A percentile compares a stretch with the other conserved stretches of the same genome.
These are phyloP conservation scores for Ettlia oleoabundans DNA, from an alignment of 139 green algal species.

Conservation along the genomic window DNA sequence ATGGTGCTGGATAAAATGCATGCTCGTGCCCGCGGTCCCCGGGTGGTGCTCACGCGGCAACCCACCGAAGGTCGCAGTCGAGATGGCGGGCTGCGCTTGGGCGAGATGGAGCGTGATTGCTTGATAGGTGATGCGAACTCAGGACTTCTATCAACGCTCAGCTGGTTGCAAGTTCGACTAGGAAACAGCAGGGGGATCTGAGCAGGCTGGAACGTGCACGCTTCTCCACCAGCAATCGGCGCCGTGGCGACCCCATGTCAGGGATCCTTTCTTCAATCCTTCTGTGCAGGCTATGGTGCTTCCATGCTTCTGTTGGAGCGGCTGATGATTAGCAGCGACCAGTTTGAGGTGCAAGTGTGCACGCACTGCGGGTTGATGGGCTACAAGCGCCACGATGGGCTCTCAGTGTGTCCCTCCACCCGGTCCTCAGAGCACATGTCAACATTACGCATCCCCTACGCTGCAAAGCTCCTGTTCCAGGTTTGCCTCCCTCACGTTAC, in stretches of 20 bases:
- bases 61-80: constrained; percentile 94
- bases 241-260: no score
- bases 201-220: no score
- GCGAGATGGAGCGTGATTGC: constrained; percentile 99
- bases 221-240: no score
- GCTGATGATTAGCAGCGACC: constrained; percentile 96
- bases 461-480: constrained; percentile 98
- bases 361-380: constrained; percentile 93
- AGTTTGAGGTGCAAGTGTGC: constrained; percentile 97
- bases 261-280: neutral
- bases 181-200: neutral
- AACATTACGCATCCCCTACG: constrained; percentile 93
- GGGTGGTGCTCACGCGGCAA: constrained; percentile 96
- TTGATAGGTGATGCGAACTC: constrained; percentile 75
- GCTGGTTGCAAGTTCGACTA: no score
- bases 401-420: constrained; percentile 73
- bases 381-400: constrained; percentile 77
- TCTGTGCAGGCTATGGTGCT: constrained; percentile 68
- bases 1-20: constrained; percentile 99
- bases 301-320: constrained; percentile 96
- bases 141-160: no score
- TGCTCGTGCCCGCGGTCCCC: constrained; percentile 80
- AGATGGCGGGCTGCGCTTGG: constrained; percentile 92
- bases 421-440: constrained; percentile 57
- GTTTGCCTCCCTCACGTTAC: no score